A percentile compares a stretch with the other conserved stretches of the same genome.
phyloP scores from a whole-genome alignment of 1,139 yeast genomes.

The Kazachstania sp. region DNA sequence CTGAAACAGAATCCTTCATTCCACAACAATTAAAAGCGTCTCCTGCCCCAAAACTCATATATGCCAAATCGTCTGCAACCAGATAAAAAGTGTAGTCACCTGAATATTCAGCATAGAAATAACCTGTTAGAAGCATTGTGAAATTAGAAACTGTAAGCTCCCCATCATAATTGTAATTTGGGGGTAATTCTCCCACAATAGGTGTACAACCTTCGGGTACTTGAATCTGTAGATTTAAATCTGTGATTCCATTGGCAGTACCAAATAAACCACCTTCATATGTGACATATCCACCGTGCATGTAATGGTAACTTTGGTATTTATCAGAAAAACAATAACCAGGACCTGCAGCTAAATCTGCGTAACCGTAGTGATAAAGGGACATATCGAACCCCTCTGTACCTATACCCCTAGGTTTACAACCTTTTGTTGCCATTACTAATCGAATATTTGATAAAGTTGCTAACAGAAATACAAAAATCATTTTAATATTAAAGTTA shows the following conservation, averaged over 20 bases:
- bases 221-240: not conserved
- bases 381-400: not conserved
- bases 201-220: not conserved
- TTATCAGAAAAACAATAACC: not conserved
- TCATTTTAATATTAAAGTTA: not conserved
- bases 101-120: constrained; percentile 17
- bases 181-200: not conserved
- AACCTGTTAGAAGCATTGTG: constrained; percentile 22
- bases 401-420: not conserved
- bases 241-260: not conserved
- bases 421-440: not conserved
- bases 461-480: not conserved
- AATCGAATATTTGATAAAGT: not conserved
- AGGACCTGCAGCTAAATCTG: not conserved
- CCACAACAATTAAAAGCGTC: constrained; percentile 27
- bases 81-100: constrained; percentile 24
- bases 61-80: constrained; percentile 15
- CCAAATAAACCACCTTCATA: not conserved
- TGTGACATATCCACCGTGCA: not conserved
- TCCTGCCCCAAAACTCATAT: constrained; percentile 15
- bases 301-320: not conserved
- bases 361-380: constrained; percentile 1
- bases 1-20: not conserved
- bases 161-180: not conserved
- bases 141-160: constrained; percentile 10